phyloP scores from a whole-genome alignment of 75 land plant species.

The Picea glauca region DNA sequence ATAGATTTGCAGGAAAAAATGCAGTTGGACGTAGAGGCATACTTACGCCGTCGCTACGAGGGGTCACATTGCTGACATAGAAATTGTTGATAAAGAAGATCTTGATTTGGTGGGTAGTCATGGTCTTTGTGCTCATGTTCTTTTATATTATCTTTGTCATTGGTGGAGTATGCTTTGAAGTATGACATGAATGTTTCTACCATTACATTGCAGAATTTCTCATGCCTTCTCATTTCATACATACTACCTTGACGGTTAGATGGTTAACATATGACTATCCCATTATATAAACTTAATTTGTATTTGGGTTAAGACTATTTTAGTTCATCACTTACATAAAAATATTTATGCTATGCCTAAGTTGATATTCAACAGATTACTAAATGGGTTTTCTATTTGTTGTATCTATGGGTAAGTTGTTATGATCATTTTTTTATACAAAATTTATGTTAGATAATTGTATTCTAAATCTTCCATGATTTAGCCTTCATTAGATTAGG shows the following conservation, averaged over 20 bases:
- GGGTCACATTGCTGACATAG: conserved; percentile 56
- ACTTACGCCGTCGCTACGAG: conserved; percentile 83
- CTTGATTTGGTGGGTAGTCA: conserved; percentile 64
- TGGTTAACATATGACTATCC: background rate
- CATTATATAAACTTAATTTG: background rate
- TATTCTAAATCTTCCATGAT: background rate
- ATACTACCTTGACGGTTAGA: too few species aligned
- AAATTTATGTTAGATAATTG: background rate
- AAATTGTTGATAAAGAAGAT: conserved; percentile 87
- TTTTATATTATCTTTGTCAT: background rate
- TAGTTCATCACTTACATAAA: too few species aligned
- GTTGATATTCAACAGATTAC: background rate
- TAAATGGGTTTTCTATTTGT: background rate
- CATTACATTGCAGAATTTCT: background rate
- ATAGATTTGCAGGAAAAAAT: conserved; percentile 40
- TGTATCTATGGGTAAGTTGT: background rate
- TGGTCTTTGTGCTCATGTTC: background rate
- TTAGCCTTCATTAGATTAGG: background rate
- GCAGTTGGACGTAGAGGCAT: conserved; percentile 89
- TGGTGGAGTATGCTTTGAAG: background rate
- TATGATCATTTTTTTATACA: background rate
- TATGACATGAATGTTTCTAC: background rate
- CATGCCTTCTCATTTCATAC: background rate
- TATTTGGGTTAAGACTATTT: too few species aligned
- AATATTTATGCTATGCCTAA: too few species aligned